phyloP scores from a whole-genome alignment of 805 yeast species.

The Monosporozyma aquatica region DNA sequence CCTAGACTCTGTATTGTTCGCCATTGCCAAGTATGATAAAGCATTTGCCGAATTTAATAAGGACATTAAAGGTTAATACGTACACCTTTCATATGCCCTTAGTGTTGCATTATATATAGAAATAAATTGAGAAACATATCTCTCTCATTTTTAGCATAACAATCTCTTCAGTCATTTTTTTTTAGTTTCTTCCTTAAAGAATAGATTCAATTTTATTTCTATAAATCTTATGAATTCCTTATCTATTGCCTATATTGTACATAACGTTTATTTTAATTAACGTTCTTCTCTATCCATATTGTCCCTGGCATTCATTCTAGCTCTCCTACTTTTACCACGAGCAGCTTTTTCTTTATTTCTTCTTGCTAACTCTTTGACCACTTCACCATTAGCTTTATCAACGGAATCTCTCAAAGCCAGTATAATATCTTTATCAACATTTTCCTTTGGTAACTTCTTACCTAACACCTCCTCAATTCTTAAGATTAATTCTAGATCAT shows the following conservation, averaged over 20 bases:
- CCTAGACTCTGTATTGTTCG: slow-evolving; percentile 36
- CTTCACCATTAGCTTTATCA: slow-evolving; percentile 85
- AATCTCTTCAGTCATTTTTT: no score
- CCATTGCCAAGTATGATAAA: slow-evolving; percentile 37
- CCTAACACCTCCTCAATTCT: slow-evolving; percentile 80
- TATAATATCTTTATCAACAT: slow-evolving; percentile 68
- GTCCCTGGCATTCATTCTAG: slow-evolving; percentile 34
- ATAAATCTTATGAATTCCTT: slow-evolving; percentile 26
- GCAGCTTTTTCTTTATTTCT: slow-evolving; percentile 47
- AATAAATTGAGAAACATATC: no score
- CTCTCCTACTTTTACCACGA: slow-evolving; percentile 33
- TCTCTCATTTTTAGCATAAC: no score
- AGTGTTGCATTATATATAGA: no score
- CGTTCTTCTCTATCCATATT: slow-evolving; percentile 41
- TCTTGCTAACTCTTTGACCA: slow-evolving; percentile 65
- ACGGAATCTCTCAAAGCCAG: slow-evolving; percentile 75
- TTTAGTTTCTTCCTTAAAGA: background rate
- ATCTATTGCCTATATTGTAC: slow-evolving; percentile 26
- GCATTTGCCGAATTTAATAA: slow-evolving; percentile 7
- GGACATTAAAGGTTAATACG: slow-evolving; percentile 2
- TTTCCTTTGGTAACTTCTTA: slow-evolving; percentile 79
- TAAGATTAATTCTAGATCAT: slow-evolving; percentile 80
- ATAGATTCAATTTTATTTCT: background rate
- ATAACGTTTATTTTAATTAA: slow-evolving; percentile 11
- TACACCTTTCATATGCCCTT: no score